Evolutionary conservation across 371 early-diverging fungal genomes (phyloP).

Genomic region (Encephalitozoon intestinalis): DNA sequence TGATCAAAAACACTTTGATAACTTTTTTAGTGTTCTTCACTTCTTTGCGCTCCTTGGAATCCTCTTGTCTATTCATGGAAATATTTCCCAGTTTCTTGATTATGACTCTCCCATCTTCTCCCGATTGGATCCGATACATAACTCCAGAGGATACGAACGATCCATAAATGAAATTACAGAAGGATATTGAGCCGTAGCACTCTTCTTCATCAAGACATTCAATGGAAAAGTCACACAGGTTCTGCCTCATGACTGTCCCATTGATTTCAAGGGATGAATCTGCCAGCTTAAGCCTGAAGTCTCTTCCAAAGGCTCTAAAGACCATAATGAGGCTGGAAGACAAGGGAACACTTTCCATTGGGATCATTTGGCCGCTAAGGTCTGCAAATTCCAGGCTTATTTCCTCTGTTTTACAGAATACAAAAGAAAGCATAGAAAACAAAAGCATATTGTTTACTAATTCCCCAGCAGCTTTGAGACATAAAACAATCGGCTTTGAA

Average conservation of each 20-base stretch:
- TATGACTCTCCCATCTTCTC: neutral
- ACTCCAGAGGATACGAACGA: neutral
- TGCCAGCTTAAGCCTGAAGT: neutral
- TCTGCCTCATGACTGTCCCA: neutral
- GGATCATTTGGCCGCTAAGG: neutral
- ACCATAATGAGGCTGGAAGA: neutral
- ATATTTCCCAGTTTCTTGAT: neutral
- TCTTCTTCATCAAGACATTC: neutral
- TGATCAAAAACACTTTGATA: neutral
- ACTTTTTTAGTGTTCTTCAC: neutral
- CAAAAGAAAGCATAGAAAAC: neutral
- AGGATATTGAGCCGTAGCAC: neutral
- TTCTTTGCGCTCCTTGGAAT: neutral
- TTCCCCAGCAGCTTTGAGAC: neutral
- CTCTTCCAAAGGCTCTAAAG: neutral
- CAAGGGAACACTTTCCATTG: neutral
- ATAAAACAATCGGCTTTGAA: neutral
- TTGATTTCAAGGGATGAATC: neutral
- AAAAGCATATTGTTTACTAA: neutral
- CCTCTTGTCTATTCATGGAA: neutral
- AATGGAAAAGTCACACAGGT: conserved; percentile 1
- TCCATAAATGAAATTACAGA: neutral
- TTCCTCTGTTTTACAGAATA: neutral
- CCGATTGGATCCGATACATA: neutral
- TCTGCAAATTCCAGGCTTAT: neutral